phyloP scores from a whole-genome alignment of 164 flowering plant genomes.

The Piper longum region DNA sequence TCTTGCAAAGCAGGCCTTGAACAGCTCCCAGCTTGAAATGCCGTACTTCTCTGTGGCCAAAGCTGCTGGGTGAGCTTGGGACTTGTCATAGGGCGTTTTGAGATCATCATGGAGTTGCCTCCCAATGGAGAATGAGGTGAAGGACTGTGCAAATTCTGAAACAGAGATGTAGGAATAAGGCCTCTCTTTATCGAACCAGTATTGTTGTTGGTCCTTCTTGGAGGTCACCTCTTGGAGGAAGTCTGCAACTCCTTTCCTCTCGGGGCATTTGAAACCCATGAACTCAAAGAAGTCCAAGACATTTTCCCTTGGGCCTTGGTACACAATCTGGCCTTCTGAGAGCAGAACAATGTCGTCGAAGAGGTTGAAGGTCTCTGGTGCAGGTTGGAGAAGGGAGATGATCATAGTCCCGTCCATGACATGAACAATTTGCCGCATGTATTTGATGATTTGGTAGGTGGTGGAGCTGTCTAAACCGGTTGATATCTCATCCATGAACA shows the following conservation, averaged over 20 bases:
- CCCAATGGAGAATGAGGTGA: slow-evolving; percentile 27
- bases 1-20: too few relatives aligned
- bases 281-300: slow-evolving; percentile 39
- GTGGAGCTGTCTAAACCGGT: slow-evolving; percentile 59
- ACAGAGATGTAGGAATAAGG: slow-evolving; percentile 31
- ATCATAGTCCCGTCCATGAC: slow-evolving; percentile 46
- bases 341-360: slow-evolving; percentile 47
- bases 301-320: slow-evolving; percentile 39
- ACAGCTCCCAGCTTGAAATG: slow-evolving; percentile 17
- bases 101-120: slow-evolving; percentile 24
- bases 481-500: slow-evolving; percentile 61
- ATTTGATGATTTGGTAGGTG: slow-evolving; percentile 45
- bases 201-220: slow-evolving; percentile 41
- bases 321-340: slow-evolving; percentile 44
- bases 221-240: slow-evolving; percentile 59
- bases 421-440: slow-evolving; percentile 48
- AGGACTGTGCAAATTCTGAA: slow-evolving; percentile 24
- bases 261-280: slow-evolving; percentile 35
- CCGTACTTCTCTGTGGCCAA: slow-evolving; percentile 36
- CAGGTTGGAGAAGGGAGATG: slow-evolving; percentile 53
- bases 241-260: slow-evolving; percentile 49
- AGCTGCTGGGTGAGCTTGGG: slow-evolving; percentile 39
- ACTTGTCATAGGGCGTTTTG: slow-evolving; percentile 29
- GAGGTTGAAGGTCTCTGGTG: slow-evolving; percentile 46
- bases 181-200: slow-evolving; percentile 26